A percentile compares a stretch with the other conserved stretches of the same genome.
Evolutionary conservation across 768 basidiomycete species (phyloP).

Genomic region (Psilocybe cyanescens): DNA sequence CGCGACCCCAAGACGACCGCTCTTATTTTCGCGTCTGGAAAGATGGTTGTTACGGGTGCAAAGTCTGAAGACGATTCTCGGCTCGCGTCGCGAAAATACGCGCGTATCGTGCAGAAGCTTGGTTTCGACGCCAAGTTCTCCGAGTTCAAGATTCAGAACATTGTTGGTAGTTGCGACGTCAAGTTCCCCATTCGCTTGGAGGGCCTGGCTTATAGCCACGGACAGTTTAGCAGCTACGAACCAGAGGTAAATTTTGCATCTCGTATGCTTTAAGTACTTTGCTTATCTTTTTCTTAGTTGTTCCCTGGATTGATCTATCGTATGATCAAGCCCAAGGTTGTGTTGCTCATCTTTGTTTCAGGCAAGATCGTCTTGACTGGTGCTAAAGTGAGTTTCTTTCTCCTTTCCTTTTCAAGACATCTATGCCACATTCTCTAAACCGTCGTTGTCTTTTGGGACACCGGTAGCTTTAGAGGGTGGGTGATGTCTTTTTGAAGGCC

Average conservation of each 20-base stretch:
- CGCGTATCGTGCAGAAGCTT: conserved; percentile 98
- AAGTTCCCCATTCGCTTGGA: conserved; percentile 98
- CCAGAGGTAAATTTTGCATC: conserved; percentile 69
- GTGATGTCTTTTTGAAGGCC: conserved; percentile 22
- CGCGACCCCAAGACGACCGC: conserved; percentile 99
- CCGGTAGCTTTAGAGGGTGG: conserved; percentile 16
- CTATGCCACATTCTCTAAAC: conserved; percentile 15
- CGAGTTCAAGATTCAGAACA: conserved; percentile 99
- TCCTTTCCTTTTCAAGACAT: conserved; percentile 24
- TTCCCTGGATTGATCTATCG: conserved; percentile 99
- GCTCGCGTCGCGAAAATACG: conserved; percentile 97
- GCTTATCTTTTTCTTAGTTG: conserved; percentile 53
- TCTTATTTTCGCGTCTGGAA: conserved; percentile 98
- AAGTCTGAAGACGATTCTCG: conserved; percentile 99
- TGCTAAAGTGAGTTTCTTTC: conserved; percentile 79
- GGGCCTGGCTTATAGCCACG: conserved; percentile 96
- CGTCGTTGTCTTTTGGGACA: conserved; percentile 12
- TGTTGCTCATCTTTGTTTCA: conserved; percentile 97
- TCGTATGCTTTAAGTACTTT: no score
- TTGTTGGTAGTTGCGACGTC: conserved; percentile 97
- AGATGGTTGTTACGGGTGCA: conserved; percentile 99
- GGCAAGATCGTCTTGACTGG: conserved; percentile 99
- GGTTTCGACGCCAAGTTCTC: conserved; percentile 99
- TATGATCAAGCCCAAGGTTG: conserved; percentile 99
- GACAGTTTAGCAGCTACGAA: conserved; percentile 97